Base-by-base conservation (phyloP, 257 asterid species). In the Solanum ossicruentum region DNA sequence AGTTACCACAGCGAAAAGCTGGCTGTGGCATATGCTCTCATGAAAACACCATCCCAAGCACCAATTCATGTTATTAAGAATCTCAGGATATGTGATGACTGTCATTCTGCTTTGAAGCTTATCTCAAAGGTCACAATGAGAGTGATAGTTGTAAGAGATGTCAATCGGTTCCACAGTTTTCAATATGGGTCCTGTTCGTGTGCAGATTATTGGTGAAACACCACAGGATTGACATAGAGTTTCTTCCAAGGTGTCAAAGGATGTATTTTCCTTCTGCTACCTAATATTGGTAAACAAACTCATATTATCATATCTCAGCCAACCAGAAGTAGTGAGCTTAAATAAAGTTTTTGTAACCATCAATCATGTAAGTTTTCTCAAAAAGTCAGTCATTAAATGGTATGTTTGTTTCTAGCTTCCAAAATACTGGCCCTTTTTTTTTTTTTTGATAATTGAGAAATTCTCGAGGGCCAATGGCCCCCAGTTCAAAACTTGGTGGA, bases 81-180 rank as follows among this genome's bases (percentile, higher is more conserved):
- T 89, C 89, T 96, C 17, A 87, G 98, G 77, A 93, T 94, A 89
- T 96, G 99, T 51, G 97, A 91, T 57, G 99, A 96, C 88, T 96
- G 98, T 63, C 99, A 96, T 85, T 90, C 96, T 85, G 96, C 97
- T 45, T 90, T 88, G 41, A 93, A 91, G 82, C 88, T 89, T 84
- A 92, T 93, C 82, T 89, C 98, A 4, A 90, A 87, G 92, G 90
- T 88, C 82, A 91, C 95, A 23, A 88, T 87, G 3, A 89, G 98
- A 87, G 77, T 84, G 21, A 93, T 94, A 66, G 66, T 96, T 47
- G 91, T 94, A 7, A 86, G 97, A 88, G 98, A 96, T 91, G 93
- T 86, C 18, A 94, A 92, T 71, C 93, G 93, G 71, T 96, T 91
- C 86, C 99, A 96, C 86, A 84, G 86, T 84, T 96, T 93, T 71